These are phyloP conservation scores for Vitellaria paradoxa DNA, from an alignment of 179 eudicot species.

Conservation along the genomic window DNA sequence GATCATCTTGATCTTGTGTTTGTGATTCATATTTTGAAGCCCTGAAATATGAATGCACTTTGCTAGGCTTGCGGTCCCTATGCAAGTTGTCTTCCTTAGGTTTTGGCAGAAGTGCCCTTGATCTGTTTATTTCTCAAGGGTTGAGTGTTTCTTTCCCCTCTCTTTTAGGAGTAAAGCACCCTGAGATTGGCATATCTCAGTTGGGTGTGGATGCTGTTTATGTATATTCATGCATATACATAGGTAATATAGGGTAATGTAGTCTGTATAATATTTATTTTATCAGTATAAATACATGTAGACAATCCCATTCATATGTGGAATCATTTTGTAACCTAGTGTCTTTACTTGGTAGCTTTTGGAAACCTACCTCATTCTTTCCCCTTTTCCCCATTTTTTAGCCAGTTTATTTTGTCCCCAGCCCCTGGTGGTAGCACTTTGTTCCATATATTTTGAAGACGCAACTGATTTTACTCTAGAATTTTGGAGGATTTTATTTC, in stretches of 20 bases:
- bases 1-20: background rate
- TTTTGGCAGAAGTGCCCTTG: background rate
- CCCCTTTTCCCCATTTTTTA: background rate
- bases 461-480: background rate
- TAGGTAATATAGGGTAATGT: too few relatives aligned
- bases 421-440: background rate
- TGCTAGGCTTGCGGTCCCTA: background rate
- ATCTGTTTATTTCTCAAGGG: background rate
- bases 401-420: background rate
- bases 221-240: too few relatives aligned
- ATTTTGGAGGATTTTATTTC: background rate
- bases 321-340: too few relatives aligned
- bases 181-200: background rate
- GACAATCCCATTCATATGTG: background rate
- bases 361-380: background rate
- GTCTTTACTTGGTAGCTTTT: background rate
- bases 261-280: too few relatives aligned
- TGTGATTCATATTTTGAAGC: background rate
- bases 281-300: too few relatives aligned
- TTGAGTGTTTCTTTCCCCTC: background rate
- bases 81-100: background rate
- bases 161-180: background rate
- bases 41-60: background rate
- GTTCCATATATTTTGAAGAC: background rate
- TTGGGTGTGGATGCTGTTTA: background rate